phyloP scores from a whole-genome alignment of 2,329 filamentous ascomycete species.

The Aspergillus sp. region DNA sequence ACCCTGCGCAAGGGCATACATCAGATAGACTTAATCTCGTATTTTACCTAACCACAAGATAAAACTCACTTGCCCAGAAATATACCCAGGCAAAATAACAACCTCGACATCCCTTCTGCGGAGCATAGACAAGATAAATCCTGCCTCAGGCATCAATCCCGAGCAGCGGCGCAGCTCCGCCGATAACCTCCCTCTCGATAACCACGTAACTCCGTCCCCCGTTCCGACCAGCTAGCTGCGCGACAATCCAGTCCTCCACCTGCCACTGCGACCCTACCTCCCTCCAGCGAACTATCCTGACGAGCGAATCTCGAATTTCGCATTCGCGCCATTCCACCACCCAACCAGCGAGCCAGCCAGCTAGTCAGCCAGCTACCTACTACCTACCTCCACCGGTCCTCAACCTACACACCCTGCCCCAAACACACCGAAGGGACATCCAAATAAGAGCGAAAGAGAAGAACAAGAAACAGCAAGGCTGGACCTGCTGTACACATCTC shows the following conservation, averaged over 20 bases:
- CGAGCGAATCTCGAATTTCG: constrained; percentile 7
- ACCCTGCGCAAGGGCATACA: too few relatives aligned
- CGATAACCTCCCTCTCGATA: constrained; percentile 9
- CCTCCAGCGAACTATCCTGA: not conserved
- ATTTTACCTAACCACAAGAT: too few relatives aligned
- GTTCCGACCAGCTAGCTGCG: constrained; percentile 1
- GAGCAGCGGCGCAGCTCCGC: constrained; percentile 3
- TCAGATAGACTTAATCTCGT: too few relatives aligned
- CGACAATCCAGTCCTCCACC: not conserved
- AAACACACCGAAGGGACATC: too few relatives aligned
- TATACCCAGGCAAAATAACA: too few relatives aligned
- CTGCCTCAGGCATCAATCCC: not conserved
- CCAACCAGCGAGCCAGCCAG: not conserved
- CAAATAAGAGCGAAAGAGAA: not conserved
- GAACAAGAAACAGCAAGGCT: not conserved
- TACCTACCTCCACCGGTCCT: not conserved
- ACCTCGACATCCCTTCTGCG: too few relatives aligned
- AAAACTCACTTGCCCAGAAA: too few relatives aligned
- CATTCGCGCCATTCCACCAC: not conserved
- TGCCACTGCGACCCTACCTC: too few relatives aligned
- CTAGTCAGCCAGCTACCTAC: not conserved
- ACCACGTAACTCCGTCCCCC: constrained; percentile 2
- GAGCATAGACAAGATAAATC: too few relatives aligned
- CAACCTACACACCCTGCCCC: too few relatives aligned
- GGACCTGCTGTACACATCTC: not conserved